phyloP scores from a whole-genome alignment of 148 eudicot species.

The Chenopodium formosanum region DNA sequence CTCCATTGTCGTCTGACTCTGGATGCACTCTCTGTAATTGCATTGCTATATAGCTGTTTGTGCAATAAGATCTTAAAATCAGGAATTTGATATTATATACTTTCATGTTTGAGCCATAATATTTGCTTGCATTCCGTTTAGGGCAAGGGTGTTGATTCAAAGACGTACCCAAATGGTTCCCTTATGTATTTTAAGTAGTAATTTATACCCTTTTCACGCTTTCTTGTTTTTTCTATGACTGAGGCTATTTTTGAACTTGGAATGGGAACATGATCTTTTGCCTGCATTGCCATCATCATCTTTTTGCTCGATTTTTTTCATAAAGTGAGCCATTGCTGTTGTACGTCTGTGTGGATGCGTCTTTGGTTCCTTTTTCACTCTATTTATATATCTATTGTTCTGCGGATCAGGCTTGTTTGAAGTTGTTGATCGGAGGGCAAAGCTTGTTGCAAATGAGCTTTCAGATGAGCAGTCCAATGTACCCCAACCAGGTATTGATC shows the following conservation, averaged over 20 bases:
- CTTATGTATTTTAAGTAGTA: not conserved
- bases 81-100: not conserved
- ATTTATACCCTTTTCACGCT: not conserved
- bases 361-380: not conserved
- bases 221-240: not conserved
- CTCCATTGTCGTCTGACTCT: not conserved
- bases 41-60: not conserved
- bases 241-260: not conserved
- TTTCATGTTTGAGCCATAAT: not conserved
- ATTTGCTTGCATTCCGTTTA: not conserved
- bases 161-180: not conserved
- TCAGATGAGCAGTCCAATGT: slow-evolving; percentile 64
- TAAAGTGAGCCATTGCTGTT: not conserved
- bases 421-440: slow-evolving; percentile 95
- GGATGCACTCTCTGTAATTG: not conserved
- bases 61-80: too few species aligned
- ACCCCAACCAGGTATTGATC: slow-evolving; percentile 52
- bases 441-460: slow-evolving; percentile 82
- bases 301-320: not conserved
- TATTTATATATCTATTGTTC: not conserved
- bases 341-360: not conserved
- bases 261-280: not conserved
- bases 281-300: not conserved
- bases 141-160: not conserved
- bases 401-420: slow-evolving; percentile 78